Base-by-base conservation (phyloP, 345 rosid species). In the Hypericum perforatum region DNA sequence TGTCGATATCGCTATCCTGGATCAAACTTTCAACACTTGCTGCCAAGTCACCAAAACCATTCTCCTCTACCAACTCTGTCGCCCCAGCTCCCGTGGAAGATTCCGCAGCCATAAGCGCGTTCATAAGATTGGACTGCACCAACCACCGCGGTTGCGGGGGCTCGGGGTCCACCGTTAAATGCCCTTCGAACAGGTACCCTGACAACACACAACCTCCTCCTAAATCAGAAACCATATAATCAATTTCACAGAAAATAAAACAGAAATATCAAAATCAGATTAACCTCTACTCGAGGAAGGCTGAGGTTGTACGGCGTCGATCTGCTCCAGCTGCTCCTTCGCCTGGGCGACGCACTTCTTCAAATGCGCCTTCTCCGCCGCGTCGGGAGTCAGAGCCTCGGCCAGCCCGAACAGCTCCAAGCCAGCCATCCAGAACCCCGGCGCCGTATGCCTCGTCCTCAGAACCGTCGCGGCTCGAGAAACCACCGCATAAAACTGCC, bases 151-250 rank as follows among this genome's bases (percentile, higher is more conserved):
- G 98, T 61, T 63, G 87, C 0, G 96, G 85, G 7, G 96, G 98
- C 75, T 92, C 96, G 7, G 90, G 86, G 76, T 88, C 98, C 67
- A 92, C 95, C 0, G 94, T 92, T 16, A 92, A 69, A 72, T 92
- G 98, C 47, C 95, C 96, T 63, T 88, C 98, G 56, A 92, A 88
- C 56, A 85, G 82, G 70, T 88, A 88, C 29, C 96, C 95, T 83
- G n/a, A 29, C 61, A 15, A 22, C 32, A 22, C 32, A 22, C 52
- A 0, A 32, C 57, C 43, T 59, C 32, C n/a, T 6, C 48, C n/a
- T 5, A 58, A 8, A 52, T 16, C 43, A 42, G 49, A n/a, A 13
- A 6, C 5, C 39, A 48, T 6, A 42, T 41, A 32, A 3, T 2
- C 45, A 22, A 32, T 7, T 41, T 41, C 5, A 12, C 37, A 6